Percentiles rank a stretch among this genome's conserved stretches.
Conservation (phyloP, 208 protist genomes). For the Trypanosoma mega region DNA sequence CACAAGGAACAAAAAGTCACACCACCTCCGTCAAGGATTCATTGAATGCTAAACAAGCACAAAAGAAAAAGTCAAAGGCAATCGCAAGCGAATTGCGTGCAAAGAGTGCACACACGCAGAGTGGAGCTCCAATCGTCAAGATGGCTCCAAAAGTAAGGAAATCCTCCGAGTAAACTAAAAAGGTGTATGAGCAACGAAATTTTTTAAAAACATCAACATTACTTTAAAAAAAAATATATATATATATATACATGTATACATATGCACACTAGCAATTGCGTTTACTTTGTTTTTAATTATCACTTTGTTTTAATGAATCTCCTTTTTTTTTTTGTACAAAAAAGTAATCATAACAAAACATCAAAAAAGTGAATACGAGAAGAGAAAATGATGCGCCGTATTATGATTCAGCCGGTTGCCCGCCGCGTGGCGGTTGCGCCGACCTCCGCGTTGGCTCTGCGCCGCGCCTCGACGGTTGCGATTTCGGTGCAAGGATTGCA, state of each 20-base stretch:
- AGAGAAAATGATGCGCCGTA: slow-evolving; percentile 82
- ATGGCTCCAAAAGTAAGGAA: slow-evolving; percentile 64
- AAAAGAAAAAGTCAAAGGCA: slow-evolving; percentile 62
- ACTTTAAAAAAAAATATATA: too few relatives aligned
- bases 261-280: too few relatives aligned
- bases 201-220: too few relatives aligned
- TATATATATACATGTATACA: too few relatives aligned
- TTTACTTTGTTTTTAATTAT: too few relatives aligned
- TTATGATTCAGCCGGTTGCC: slow-evolving; percentile 41
- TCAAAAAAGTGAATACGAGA: background rate
- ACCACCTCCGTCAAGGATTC: slow-evolving; percentile 62
- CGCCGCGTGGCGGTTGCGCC: slow-evolving; percentile 27
- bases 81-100: slow-evolving; percentile 68
- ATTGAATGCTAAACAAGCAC: slow-evolving; percentile 43
- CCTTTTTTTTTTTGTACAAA: slow-evolving; percentile 1
- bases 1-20: slow-evolving; percentile 76
- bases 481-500: slow-evolving; percentile 71
- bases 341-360: background rate
- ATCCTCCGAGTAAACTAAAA: slow-evolving; percentile 9
- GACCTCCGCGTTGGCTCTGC: slow-evolving; percentile 30
- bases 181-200: too few relatives aligned
- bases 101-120: slow-evolving; percentile 28
- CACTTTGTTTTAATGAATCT: background rate
- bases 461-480: slow-evolving; percentile 53
- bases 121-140: slow-evolving; percentile 41